Evolutionary conservation across 2,329 filamentous ascomycete genomes (phyloP).

Genomic region (Diaporthe helianthi): DNA sequence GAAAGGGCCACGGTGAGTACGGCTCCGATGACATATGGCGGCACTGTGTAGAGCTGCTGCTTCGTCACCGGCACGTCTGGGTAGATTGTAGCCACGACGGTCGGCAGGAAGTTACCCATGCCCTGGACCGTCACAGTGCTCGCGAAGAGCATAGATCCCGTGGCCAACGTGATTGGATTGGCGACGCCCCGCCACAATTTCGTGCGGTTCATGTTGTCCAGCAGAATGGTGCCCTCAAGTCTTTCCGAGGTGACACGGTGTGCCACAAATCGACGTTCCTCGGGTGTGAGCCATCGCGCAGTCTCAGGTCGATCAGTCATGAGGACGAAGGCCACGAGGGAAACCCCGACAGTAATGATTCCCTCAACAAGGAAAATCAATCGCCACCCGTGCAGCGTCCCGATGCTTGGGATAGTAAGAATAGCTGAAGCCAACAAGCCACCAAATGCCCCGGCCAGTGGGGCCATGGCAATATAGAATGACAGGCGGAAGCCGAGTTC

Average conservation of each 20-base stretch:
- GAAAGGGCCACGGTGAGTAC: constrained; percentile 68
- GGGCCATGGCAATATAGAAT: constrained; percentile 69
- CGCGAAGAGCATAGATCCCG: constrained; percentile 66
- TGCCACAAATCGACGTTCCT: constrained; percentile 69
- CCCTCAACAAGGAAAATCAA: constrained; percentile 80
- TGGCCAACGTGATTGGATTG: constrained; percentile 61
- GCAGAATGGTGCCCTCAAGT: constrained; percentile 62
- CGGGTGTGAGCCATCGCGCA: constrained; percentile 67
- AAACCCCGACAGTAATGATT: constrained; percentile 61
- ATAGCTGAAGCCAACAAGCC: constrained; percentile 68
- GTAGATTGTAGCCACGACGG: constrained; percentile 74
- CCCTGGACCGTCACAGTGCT: constrained; percentile 77
- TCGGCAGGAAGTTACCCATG: constrained; percentile 74
- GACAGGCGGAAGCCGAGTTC: constrained; percentile 68
- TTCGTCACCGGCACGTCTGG: constrained; percentile 61
- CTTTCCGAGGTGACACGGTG: constrained; percentile 70
- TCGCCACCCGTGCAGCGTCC: constrained; percentile 64
- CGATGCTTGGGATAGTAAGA: constrained; percentile 63
- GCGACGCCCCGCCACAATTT: constrained; percentile 70
- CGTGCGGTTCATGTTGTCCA: constrained; percentile 54
- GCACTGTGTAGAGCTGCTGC: constrained; percentile 74
- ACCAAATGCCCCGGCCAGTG: constrained; percentile 70
- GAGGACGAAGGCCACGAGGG: constrained; percentile 65
- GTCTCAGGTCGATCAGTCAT: constrained; percentile 72
- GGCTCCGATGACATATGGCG: constrained; percentile 71